These are phyloP conservation scores for Aristolochia contorta DNA, from an alignment of 164 flowering plant genomes.

Conservation along the genomic window DNA sequence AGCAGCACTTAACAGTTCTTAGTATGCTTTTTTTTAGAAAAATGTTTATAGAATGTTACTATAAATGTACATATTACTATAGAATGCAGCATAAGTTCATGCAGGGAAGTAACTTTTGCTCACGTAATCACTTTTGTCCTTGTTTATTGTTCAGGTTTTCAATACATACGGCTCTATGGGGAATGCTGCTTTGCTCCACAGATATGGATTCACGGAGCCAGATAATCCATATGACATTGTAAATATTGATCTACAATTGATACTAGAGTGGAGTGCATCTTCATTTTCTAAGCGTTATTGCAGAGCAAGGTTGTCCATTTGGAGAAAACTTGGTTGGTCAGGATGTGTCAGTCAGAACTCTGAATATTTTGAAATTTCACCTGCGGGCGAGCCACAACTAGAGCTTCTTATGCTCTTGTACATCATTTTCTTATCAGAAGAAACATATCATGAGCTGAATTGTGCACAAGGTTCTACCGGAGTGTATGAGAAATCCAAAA, in stretches of 20 bases:
- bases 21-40: too few relatives aligned
- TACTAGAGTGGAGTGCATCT: slow-evolving; percentile 49
- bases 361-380: slow-evolving; percentile 86
- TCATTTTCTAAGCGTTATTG: slow-evolving; percentile 44
- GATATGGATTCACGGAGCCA: slow-evolving; percentile 91
- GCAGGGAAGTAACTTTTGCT: background rate
- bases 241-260: slow-evolving; percentile 68
- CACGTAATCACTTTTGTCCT: background rate
- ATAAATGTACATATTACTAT: too few relatives aligned
- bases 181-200: slow-evolving; percentile 92
- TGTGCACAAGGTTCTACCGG: slow-evolving; percentile 20
- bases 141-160: slow-evolving; percentile 46
- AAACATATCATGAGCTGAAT: slow-evolving; percentile 39
- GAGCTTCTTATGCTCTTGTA: slow-evolving; percentile 63
- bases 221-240: slow-evolving; percentile 70
- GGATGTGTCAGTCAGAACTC: slow-evolving; percentile 52
- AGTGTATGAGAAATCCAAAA: slow-evolving; percentile 11
- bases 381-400: slow-evolving; percentile 64
- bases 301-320: slow-evolving; percentile 57
- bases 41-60: too few relatives aligned
- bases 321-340: slow-evolving; percentile 60
- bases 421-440: slow-evolving; percentile 51
- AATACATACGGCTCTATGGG: slow-evolving; percentile 85
- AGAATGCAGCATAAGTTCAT: background rate
- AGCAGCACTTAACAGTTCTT: too few relatives aligned